A percentile compares a stretch with the other conserved stretches of the same genome.
These are phyloP conservation scores for Metschnikowia cubensis DNA, from an alignment of 805 yeast genomes.

Conservation along the genomic window DNA sequence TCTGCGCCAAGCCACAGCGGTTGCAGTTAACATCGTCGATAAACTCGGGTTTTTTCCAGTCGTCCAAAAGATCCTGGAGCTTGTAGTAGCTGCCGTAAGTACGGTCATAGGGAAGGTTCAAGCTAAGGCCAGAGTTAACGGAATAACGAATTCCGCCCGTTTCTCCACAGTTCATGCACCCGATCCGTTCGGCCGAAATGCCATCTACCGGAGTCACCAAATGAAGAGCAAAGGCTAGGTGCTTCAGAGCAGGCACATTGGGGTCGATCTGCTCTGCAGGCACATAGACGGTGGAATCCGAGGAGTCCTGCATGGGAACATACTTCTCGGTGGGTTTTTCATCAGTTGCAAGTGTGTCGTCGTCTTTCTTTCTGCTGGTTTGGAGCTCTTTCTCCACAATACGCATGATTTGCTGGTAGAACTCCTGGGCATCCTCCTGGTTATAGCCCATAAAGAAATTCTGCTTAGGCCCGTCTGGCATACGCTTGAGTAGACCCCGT, in stretches of 20 bases:
- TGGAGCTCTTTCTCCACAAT: constrained; percentile 58
- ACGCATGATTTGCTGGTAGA: constrained; percentile 73
- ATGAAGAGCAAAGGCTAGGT: constrained; percentile 49
- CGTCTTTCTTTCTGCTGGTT: constrained; percentile 8
- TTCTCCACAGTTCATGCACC: constrained; percentile 88
- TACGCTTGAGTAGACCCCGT: constrained; percentile 52
- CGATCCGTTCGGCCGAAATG: constrained; percentile 79
- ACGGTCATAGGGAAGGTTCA: constrained; percentile 57
- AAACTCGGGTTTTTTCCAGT: constrained; percentile 76
- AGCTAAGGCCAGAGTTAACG: constrained; percentile 67
- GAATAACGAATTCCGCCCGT: constrained; percentile 88
- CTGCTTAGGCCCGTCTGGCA: constrained; percentile 76
- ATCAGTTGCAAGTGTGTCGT: constrained; percentile 1
- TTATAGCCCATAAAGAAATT: constrained; percentile 78
- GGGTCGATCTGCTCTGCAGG: constrained; percentile 81
- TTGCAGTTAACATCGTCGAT: constrained; percentile 94
- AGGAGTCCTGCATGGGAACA: constrained; percentile 10
- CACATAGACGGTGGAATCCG: constrained; percentile 48
- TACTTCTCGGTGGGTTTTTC: constrained; percentile 7
- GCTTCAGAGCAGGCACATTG: constrained; percentile 42
- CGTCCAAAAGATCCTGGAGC: constrained; percentile 51
- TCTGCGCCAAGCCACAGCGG: constrained; percentile 75
- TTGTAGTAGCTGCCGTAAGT: constrained; percentile 30
- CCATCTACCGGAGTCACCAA: constrained; percentile 92
- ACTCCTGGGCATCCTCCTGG: constrained; percentile 97